Evolutionary conservation across 306 rosid genomes (phyloP), one percentile per base, ranked within the genome.

Genomic region (Fragaria ananassa): DNA sequence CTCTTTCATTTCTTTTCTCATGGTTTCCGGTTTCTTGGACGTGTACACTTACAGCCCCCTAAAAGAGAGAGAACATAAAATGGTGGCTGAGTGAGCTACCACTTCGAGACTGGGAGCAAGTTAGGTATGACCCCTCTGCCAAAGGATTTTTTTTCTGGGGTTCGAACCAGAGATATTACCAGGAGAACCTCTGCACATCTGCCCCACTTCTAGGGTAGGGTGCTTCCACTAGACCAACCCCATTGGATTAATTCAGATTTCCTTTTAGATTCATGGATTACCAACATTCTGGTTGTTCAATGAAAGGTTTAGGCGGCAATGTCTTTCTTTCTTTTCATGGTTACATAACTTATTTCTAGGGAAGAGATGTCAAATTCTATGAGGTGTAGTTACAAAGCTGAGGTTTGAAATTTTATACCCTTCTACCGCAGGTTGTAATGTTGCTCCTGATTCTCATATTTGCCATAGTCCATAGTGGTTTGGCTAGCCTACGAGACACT

Each of bases 401-500:
- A 83, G 34, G 72, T 60, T 70, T 83, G 71, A 71, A 71, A 74
- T 78, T 64, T 73, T 74, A 71, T 72, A 42, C 2, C 0, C 11
- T 42, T 42, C 11, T 42, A 71, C 18, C 81, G 91, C 93, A 95
- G 98, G 92, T 92, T 76, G 93, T 89, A 73, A 88, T 95, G 92
- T 72, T 95, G 84, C 53, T 81, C 79, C 86, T 95, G 21, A 84
- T 82, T 74, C 79, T 86, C 75, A 83, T 90, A 79, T 95, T 95
- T 86, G 98, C 95, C 4, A 6, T 72, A 49, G 93, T 79, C 62
- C 98, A 95, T 71, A 92, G 98, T 84, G 98, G 98, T 76, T 78
- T 95, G 83, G 98, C 98, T 75, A 90, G 89, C 80, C 81, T 89
- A 81, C 84, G 98, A 63, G 94, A 92, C 60, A 15, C 60, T 14